Evolutionary conservation across 1,284 basidiomycete species (phyloP).

Genomic region (Moesziomyces aphidis): DNA sequence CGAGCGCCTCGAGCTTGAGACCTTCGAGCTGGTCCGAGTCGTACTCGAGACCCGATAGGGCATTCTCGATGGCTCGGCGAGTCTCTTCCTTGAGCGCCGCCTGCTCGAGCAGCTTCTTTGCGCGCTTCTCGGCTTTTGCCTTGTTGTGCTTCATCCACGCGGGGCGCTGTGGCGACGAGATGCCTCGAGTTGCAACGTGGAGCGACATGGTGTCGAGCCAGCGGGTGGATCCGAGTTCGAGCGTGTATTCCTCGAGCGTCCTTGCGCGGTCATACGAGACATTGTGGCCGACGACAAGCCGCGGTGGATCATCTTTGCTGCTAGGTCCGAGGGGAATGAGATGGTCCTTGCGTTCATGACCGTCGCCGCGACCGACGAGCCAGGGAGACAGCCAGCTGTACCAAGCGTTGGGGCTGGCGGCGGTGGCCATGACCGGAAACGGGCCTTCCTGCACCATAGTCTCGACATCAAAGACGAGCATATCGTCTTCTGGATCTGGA

Average conservation of each 20-base stretch:
- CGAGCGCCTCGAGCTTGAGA: conserved; percentile 48
- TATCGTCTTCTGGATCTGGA: conserved; percentile 73
- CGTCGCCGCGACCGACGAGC: conserved; percentile 77
- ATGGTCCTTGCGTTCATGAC: conserved; percentile 74
- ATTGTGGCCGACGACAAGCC: conserved; percentile 91
- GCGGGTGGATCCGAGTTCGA: conserved; percentile 78
- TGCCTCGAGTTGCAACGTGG: conserved; percentile 92
- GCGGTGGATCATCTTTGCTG: conserved; percentile 53
- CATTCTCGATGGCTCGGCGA: conserved; percentile 46
- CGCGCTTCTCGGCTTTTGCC: conserved; percentile 70
- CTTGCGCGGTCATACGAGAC: conserved; percentile 92
- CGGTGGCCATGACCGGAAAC: conserved; percentile 90
- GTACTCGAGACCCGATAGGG: conserved; percentile 47
- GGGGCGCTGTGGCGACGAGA: conserved; percentile 92
- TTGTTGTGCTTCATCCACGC: conserved; percentile 89
- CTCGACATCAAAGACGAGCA: conserved; percentile 93
- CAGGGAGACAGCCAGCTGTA: conserved; percentile 97
- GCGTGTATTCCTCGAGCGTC: conserved; percentile 84
- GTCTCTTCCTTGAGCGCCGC: conserved; percentile 66
- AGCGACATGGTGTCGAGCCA: conserved; percentile 96
- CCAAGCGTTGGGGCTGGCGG: conserved; percentile 85
- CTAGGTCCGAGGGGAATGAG: conserved; percentile 77
- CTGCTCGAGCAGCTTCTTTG: conserved; percentile 70
- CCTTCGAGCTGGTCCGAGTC: conserved; percentile 49
- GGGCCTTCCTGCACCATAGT: conserved; percentile 85